These are phyloP conservation scores for Xylaria sp. DNA, from an alignment of 2,329 filamentous ascomycete species.

Conservation along the genomic window DNA sequence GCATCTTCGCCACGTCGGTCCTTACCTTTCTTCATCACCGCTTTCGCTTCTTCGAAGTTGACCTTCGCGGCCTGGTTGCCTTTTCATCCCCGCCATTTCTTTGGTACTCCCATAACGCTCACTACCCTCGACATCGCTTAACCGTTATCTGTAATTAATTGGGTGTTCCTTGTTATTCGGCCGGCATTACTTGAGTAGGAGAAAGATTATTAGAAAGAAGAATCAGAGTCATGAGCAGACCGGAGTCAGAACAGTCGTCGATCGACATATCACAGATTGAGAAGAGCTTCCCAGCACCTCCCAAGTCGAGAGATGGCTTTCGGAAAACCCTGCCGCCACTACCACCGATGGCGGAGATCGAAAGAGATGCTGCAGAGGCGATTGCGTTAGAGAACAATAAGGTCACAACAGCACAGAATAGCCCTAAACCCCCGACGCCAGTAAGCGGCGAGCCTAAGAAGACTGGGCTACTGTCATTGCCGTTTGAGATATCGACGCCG, in stretches of 20 bases:
- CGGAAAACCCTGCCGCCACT: constrained; percentile 46
- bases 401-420: constrained; percentile 8
- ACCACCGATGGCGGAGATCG: constrained; percentile 42
- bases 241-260: constrained; percentile 39
- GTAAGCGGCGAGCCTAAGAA: constrained; percentile 31
- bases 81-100: constrained; percentile 30
- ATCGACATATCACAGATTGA: constrained; percentile 43
- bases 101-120: constrained; percentile 5
- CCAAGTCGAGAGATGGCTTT: constrained; percentile 36
- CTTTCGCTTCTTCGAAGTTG: constrained; percentile 48
- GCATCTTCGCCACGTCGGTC: constrained; percentile 25
- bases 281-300: constrained; percentile 41
- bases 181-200: constrained; percentile 4
- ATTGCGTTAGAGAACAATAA: constrained; percentile 16
- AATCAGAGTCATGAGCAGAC: constrained; percentile 35
- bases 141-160: constrained; percentile 3
- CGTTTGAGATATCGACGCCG: constrained; percentile 35
- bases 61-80: constrained; percentile 48
- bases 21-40: constrained; percentile 27
- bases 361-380: constrained; percentile 26
- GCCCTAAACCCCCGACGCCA: constrained; percentile 33
- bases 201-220: not conserved
- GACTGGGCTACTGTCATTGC: constrained; percentile 25
- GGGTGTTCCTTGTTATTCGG: not conserved
- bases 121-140: constrained; percentile 22